Percentiles rank a stretch among this genome's conserved stretches.
Evolutionary conservation across 169 alveolate genomes (phyloP).

Genomic region (Perkinsus olseni): DNA sequence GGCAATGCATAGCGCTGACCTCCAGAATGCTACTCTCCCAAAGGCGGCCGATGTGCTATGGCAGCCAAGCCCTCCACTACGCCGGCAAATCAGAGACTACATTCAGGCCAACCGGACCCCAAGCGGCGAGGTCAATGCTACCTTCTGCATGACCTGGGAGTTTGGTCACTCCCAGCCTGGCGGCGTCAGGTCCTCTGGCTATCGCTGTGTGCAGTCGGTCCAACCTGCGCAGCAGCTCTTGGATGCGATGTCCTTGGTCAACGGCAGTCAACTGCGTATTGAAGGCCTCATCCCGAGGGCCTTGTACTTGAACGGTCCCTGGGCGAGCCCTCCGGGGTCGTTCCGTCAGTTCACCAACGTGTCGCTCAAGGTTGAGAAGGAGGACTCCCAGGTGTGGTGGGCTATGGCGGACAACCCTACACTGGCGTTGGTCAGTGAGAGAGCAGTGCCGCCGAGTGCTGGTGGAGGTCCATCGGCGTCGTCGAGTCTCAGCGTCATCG

Average conservation of each 20-base stretch:
- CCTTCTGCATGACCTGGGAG: not conserved
- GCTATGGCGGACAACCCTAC: not conserved
- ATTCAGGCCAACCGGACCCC: not conserved
- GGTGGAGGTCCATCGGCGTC: not conserved
- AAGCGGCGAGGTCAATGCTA: not conserved
- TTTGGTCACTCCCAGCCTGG: slow-evolving; percentile 1
- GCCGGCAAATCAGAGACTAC: not conserved
- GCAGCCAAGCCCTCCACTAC: not conserved
- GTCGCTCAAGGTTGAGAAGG: not conserved
- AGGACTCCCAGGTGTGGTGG: not conserved
- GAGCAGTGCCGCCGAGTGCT: not conserved
- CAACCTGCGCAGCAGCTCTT: not conserved
- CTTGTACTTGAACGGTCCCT: not conserved
- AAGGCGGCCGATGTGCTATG: not conserved
- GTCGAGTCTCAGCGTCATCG: not conserved
- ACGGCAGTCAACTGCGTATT: not conserved
- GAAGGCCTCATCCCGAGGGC: not conserved
- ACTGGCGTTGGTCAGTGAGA: not conserved
- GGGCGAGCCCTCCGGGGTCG: not conserved
- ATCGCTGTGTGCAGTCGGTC: not conserved
- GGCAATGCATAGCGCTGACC: not conserved
- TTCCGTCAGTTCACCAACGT: not conserved
- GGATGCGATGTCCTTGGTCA: not conserved
- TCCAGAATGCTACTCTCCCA: not conserved
- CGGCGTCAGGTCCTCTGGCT: not conserved